Evolutionary conservation across 2,329 filamentous ascomycete species (phyloP).

Genomic region (Colletotrichum karsti): DNA sequence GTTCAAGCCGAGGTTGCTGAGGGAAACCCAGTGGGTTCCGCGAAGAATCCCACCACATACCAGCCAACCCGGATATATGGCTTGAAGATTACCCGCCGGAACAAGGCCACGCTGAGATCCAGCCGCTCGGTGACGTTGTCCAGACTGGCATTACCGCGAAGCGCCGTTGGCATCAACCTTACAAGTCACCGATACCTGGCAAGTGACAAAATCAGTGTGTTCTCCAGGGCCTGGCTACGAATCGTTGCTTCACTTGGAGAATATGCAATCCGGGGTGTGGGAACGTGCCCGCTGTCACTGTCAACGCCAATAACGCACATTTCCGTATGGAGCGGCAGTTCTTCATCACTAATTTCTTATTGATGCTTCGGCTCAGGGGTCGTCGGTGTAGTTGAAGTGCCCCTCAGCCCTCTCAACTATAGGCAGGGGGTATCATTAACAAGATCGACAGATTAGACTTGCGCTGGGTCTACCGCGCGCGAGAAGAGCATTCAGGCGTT

Average conservation of each 20-base stretch:
- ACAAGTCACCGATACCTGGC: background rate
- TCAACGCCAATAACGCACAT: background rate
- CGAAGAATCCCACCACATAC: background rate
- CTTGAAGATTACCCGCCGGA: no score
- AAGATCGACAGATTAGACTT: conserved; percentile 26
- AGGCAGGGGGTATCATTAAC: conserved; percentile 21
- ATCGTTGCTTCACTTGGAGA: background rate
- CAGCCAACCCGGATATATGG: background rate
- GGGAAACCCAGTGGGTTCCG: background rate
- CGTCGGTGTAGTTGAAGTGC: background rate
- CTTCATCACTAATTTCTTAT: conserved; percentile 25
- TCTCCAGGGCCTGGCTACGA: background rate
- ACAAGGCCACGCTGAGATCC: no score
- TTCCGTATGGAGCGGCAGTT: conserved; percentile 21
- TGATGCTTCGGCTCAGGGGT: conserved; percentile 20
- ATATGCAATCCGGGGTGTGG: background rate
- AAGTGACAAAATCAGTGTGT: background rate
- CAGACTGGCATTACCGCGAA: background rate
- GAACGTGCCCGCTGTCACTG: background rate
- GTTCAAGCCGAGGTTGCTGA: no score
- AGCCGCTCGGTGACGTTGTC: background rate
- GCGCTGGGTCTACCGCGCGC: background rate
- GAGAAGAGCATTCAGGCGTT: background rate
- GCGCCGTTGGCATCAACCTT: background rate
- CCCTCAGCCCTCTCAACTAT: conserved; percentile 5